phyloP scores from a whole-genome alignment of 345 rosid species.

The Corymbia maculata region DNA sequence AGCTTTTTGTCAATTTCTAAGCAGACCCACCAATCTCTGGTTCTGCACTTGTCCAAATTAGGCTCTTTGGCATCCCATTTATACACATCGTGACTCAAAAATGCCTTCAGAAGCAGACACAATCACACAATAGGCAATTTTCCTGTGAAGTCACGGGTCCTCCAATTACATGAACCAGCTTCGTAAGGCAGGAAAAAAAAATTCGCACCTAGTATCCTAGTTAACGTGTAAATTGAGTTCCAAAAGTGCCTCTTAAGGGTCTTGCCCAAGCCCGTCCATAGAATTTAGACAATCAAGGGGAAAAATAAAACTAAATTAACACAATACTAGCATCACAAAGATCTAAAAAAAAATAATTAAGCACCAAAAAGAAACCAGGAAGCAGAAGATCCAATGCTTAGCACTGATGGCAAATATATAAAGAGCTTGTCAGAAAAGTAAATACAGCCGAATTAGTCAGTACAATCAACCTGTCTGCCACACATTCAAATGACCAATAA shows the following conservation, averaged over 20 bases:
- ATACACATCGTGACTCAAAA: neutral
- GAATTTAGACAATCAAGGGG: neutral
- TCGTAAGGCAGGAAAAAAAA: neutral
- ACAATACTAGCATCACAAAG: neutral
- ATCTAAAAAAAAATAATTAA: neutral
- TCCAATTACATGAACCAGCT: neutral
- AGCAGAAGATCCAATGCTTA: neutral
- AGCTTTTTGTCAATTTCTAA: neutral
- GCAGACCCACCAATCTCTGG: neutral
- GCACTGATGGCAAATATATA: neutral
- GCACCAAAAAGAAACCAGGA: neutral
- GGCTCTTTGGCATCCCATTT: neutral
- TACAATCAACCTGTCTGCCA: neutral
- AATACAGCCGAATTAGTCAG: neutral
- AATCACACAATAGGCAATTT: neutral
- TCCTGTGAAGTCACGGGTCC: neutral
- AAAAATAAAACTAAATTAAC: neutral
- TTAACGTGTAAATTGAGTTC: neutral
- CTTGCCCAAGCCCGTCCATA: neutral
- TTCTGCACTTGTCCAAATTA: neutral
- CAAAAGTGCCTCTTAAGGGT: neutral
- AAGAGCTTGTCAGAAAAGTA: neutral
- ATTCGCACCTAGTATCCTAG: neutral
- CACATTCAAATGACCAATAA: neutral
- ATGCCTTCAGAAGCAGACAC: neutral